Evolutionary conservation across 495 filamentous ascomycete genomes (phyloP).

Genomic region (Neurospora cerealis): DNA sequence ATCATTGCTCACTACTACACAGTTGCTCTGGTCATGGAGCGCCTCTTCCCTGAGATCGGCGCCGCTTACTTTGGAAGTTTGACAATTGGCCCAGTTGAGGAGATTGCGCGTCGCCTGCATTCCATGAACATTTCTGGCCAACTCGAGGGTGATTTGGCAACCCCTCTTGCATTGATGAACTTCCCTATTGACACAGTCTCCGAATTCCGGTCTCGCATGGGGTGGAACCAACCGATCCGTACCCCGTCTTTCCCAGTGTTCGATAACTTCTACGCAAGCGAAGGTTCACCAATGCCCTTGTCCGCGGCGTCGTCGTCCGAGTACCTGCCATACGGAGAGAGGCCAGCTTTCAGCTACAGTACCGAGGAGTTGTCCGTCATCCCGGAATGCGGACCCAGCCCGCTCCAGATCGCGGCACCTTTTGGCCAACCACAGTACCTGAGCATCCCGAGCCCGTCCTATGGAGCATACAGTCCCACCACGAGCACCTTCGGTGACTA

Average conservation of each 20-base stretch:
- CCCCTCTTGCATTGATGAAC: slow-evolving; percentile 48
- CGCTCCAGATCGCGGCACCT: slow-evolving; percentile 39
- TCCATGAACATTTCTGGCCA: slow-evolving; percentile 36
- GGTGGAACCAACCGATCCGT: slow-evolving; percentile 44
- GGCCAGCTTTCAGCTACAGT: slow-evolving; percentile 46
- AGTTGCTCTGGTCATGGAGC: slow-evolving; percentile 74
- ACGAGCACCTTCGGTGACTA: slow-evolving; percentile 46
- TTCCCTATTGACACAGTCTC: slow-evolving; percentile 52
- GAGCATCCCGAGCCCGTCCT: slow-evolving; percentile 45
- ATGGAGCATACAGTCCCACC: slow-evolving; percentile 44
- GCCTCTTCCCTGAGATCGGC: slow-evolving; percentile 82
- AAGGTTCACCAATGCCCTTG: slow-evolving; percentile 22
- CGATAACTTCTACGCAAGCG: slow-evolving; percentile 35
- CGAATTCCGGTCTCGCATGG: slow-evolving; percentile 52
- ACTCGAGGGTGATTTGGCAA: slow-evolving; percentile 35
- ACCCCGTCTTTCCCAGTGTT: slow-evolving; percentile 47
- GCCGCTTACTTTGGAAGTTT: slow-evolving; percentile 76
- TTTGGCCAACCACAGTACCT: slow-evolving; percentile 41
- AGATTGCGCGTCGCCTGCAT: slow-evolving; percentile 57
- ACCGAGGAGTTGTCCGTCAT: slow-evolving; percentile 41
- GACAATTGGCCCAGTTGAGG: slow-evolving; percentile 63
- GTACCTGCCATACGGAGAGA: slow-evolving; percentile 39
- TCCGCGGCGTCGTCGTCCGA: slow-evolving; percentile 25
- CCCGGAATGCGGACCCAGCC: slow-evolving; percentile 33
- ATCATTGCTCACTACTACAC: slow-evolving; percentile 89